Evolutionary conservation across 164 flowering plant species (phyloP), one percentile per base, ranked within the genome.

Genomic region (Sedum album): DNA sequence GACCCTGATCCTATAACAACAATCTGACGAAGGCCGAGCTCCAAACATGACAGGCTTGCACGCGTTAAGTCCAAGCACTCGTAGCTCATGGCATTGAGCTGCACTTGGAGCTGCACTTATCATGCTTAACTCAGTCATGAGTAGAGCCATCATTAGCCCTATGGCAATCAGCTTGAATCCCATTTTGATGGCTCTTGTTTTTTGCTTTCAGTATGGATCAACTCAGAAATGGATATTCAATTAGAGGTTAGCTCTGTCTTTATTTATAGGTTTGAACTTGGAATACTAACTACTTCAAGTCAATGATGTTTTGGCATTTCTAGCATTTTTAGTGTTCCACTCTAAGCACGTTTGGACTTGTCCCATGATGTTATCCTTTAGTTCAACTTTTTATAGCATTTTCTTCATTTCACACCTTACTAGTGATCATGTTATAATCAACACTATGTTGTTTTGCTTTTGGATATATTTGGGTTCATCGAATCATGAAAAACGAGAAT

Each of bases 11-110:
- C 65, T 30, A 30, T 33, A 35, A 64, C 66, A 64, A 17, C 66
- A 64, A 4, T 64, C 66, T 0, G 66, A 25, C 6, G 66, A 64
- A n/a, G 66, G 66, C 1, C n/a, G 2, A 20, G 42, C 42, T 30
- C 66, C 66, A 14, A 9, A 17, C 6, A 64, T 31, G 18, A 64
- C 42, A 20, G 66, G 25, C 30, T 64, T 64, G 44, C 66, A 64
- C 42, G 66, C 66, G 44, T 64, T 64, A 39, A 64, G 14, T 28
- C 62, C 62, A 13, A 57, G 62, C 62, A 33, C 13, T 20, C 66
- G 31, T 6, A 33, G 14, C n/a, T 33, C 26, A 10, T 14, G 28
- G 28, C 66, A 64, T 14, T n/a, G 42, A 33, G 66, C 26, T 30
- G 65, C 65, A 23, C 15, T 35, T 18, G 42, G 66, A 8, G 66